These are phyloP conservation scores for Mucor saturninus DNA, from an alignment of 371 early-diverging fungal genomes.

Conservation along the genomic window DNA sequence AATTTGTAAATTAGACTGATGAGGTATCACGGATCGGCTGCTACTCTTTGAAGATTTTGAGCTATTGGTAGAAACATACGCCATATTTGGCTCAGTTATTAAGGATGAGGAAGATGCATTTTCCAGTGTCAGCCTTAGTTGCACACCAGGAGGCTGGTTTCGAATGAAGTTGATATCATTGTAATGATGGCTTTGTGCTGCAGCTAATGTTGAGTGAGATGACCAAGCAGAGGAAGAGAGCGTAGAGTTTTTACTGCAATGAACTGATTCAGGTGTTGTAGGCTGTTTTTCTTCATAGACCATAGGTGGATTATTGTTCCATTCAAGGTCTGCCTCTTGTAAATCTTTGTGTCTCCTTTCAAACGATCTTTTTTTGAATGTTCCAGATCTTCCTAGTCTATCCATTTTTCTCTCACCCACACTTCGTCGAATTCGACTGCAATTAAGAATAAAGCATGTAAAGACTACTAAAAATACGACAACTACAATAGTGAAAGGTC, in stretches of 20 bases:
- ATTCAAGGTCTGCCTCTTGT: slow-evolving; percentile 27
- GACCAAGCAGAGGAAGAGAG: slow-evolving; percentile 17
- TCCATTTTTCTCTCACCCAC: slow-evolving; percentile 23
- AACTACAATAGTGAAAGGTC: slow-evolving; percentile 32
- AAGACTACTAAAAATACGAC: slow-evolving; percentile 34
- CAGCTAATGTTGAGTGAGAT: slow-evolving; percentile 10
- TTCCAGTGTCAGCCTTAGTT: slow-evolving; percentile 19
- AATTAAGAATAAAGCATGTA: slow-evolving; percentile 44
- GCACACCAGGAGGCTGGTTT: slow-evolving; percentile 24
- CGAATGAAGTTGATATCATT: slow-evolving; percentile 16
- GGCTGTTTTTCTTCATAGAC: slow-evolving; percentile 14
- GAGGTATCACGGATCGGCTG: too few species aligned
- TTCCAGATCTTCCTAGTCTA: slow-evolving; percentile 15
- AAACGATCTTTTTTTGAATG: slow-evolving; percentile 13
- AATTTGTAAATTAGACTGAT: too few species aligned
- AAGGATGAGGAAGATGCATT: slow-evolving; percentile 7
- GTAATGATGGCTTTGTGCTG: slow-evolving; percentile 23
- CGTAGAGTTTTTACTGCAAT: slow-evolving; percentile 13
- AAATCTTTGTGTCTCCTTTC: slow-evolving; percentile 28
- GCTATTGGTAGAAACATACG: not conserved
- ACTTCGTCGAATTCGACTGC: slow-evolving; percentile 31
- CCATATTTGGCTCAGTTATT: not conserved
- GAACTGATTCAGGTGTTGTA: slow-evolving; percentile 14
- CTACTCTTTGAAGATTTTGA: too few species aligned
- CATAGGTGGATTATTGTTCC: slow-evolving; percentile 21